Percentiles rank a stretch among this genome's conserved stretches.
Conservation (phyloP, 176 grass and related monocot genomes). For the Juncus effusus region DNA sequence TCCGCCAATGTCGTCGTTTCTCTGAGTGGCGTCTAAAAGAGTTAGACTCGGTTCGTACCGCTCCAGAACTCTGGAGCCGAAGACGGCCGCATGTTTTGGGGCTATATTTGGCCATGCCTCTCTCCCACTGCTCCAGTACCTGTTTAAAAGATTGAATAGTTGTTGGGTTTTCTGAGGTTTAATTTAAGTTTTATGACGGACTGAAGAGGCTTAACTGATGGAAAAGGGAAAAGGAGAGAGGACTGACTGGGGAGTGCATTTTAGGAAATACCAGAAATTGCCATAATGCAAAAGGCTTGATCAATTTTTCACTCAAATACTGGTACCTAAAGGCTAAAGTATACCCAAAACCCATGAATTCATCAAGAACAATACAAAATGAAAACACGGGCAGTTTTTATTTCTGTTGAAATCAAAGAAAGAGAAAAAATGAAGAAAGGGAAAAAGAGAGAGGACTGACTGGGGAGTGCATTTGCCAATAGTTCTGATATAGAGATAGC, state of each 20-base stretch:
- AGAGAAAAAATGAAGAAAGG: not conserved
- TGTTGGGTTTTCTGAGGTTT: too few relatives aligned
- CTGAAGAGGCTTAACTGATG: too few relatives aligned
- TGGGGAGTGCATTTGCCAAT: slow-evolving; percentile 81
- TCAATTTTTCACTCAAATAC: too few relatives aligned
- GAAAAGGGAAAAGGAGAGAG: not conserved
- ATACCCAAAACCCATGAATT: too few relatives aligned
- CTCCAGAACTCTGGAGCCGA: slow-evolving; percentile 77
- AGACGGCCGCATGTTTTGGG: slow-evolving; percentile 68
- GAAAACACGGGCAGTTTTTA: not conserved
- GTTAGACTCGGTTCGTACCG: slow-evolving; percentile 72
- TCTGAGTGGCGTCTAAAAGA: slow-evolving; percentile 67
- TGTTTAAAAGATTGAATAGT: slow-evolving; percentile 11
- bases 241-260: too few relatives aligned
- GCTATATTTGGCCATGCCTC: slow-evolving; percentile 85
- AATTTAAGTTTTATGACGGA: too few relatives aligned
- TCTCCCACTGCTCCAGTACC: slow-evolving; percentile 87
- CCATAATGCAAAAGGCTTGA: too few relatives aligned
- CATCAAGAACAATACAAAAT: too few relatives aligned
- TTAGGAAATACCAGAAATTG: too few relatives aligned
- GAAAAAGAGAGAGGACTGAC: slow-evolving; percentile 35
- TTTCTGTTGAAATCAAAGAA: too few relatives aligned
- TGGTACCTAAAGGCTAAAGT: too few relatives aligned
- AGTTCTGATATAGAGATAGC: slow-evolving; percentile 80
- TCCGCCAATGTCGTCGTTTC: slow-evolving; percentile 61